Conservation (phyloP, 768 basidiomycete genomes). For the Trametes cubensis region DNA sequence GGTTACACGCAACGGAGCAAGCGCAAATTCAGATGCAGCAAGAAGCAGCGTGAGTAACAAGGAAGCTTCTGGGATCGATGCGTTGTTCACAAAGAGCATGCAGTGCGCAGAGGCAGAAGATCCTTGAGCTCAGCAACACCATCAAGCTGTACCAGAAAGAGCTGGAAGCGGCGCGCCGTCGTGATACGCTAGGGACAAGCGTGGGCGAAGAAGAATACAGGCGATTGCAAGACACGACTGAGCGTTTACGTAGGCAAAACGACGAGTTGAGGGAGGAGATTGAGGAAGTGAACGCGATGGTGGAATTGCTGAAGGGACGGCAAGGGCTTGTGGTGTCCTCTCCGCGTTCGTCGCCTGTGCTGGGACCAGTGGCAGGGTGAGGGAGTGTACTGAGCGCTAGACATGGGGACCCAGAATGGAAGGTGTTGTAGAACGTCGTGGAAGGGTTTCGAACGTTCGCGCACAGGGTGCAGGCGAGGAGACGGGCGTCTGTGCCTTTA, state of each 20-base stretch:
- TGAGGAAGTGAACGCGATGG: slow-evolving; percentile 71
- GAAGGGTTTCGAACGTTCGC: slow-evolving; percentile 41
- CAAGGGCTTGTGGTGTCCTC: slow-evolving; percentile 50
- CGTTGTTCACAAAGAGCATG: neutral
- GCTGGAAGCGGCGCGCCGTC: slow-evolving; percentile 36
- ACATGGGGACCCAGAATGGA: slow-evolving; percentile 11
- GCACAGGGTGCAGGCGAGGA: slow-evolving; percentile 7
- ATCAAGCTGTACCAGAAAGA: slow-evolving; percentile 50
- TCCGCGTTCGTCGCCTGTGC: slow-evolving; percentile 40
- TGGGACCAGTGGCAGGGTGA: slow-evolving; percentile 31
- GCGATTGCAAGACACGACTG: slow-evolving; percentile 55
- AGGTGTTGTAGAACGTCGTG: slow-evolving; percentile 26
- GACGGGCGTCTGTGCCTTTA: slow-evolving; percentile 21
- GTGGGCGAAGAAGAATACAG: slow-evolving; percentile 37
- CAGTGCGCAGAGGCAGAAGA: slow-evolving; percentile 61
- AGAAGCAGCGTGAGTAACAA: slow-evolving; percentile 54
- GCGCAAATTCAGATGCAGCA: slow-evolving; percentile 58
- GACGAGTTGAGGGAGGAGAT: slow-evolving; percentile 52
- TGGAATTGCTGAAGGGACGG: slow-evolving; percentile 64
- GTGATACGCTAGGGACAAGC: slow-evolving; percentile 12
- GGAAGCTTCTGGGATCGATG: neutral
- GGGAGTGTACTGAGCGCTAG: neutral
- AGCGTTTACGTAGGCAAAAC: slow-evolving; percentile 61
- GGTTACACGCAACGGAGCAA: slow-evolving; percentile 59
- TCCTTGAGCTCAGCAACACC: slow-evolving; percentile 63